Conservation (phyloP, 345 rosid genomes). For the Garcia nutans region DNA sequence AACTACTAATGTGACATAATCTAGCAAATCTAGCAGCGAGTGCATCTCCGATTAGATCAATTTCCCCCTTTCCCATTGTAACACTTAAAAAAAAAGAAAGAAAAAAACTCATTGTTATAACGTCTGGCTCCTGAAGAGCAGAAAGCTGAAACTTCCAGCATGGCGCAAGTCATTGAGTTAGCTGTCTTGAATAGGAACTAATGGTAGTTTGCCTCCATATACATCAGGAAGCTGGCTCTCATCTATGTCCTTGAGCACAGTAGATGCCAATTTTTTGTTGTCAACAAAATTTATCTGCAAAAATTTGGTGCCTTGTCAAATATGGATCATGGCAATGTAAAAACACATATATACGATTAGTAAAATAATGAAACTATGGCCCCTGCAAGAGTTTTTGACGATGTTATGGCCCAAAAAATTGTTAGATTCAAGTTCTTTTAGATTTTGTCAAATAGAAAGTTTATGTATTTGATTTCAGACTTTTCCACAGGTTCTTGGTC, state of each 20-base stretch:
- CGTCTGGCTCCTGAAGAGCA: neutral
- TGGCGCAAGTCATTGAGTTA: conserved; percentile 14
- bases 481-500: neutral
- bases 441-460: neutral
- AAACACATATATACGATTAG: neutral
- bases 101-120: neutral
- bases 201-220: conserved; percentile 71
- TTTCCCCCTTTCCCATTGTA: too few species aligned
- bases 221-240: conserved; percentile 74
- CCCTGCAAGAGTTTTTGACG: neutral
- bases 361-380: too few species aligned
- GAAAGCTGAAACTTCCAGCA: neutral
- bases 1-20: neutral
- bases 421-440: neutral
- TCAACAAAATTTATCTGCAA: conserved; percentile 79
- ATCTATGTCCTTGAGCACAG: conserved; percentile 71
- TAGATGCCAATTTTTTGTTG: conserved; percentile 56
- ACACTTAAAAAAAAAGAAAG: too few species aligned
- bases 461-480: neutral
- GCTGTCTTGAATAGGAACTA: conserved; percentile 63
- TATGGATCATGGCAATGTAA: neutral
- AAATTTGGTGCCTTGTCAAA: neutral
- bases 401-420: neutral
- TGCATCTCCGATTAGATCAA: too few species aligned
- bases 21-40: too few species aligned